These are phyloP conservation scores for Heterobasidion parviporum DNA, from an alignment of 1,284 basidiomycete species.

Conservation along the genomic window DNA sequence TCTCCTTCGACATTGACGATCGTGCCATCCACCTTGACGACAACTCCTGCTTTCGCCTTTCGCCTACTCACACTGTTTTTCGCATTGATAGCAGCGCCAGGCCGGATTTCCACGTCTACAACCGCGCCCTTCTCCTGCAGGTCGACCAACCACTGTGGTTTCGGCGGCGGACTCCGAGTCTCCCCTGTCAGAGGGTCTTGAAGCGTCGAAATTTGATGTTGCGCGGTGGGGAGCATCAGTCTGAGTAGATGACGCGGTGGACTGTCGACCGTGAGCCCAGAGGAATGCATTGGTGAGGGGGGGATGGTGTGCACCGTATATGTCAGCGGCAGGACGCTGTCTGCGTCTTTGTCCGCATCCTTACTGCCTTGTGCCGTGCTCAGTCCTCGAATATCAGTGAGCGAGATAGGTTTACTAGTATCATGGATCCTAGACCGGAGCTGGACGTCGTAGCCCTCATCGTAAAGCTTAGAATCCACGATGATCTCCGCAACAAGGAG, in stretches of 20 bases:
- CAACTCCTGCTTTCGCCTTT: slow-evolving; percentile 14
- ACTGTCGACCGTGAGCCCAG: slow-evolving; percentile 48
- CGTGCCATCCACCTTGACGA: slow-evolving; percentile 46
- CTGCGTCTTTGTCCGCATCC: slow-evolving; percentile 7
- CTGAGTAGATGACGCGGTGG: slow-evolving; percentile 69
- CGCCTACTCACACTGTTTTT: not conserved
- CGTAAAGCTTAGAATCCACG: slow-evolving; percentile 70
- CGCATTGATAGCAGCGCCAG: slow-evolving; percentile 20
- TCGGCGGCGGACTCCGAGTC: slow-evolving; percentile 49
- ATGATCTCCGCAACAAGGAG: slow-evolving; percentile 65
- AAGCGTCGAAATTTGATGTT: slow-evolving; percentile 66
- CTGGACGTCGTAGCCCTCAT: slow-evolving; percentile 56
- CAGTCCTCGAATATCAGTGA: not conserved
- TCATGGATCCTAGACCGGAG: slow-evolving; percentile 38
- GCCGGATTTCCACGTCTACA: slow-evolving; percentile 51
- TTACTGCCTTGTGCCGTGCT: not conserved
- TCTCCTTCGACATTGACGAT: slow-evolving; percentile 57
- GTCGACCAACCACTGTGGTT: slow-evolving; percentile 70
- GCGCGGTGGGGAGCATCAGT: slow-evolving; percentile 74
- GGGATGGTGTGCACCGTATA: slow-evolving; percentile 62
- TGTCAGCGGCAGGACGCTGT: slow-evolving; percentile 37
- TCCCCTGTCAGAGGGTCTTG: slow-evolving; percentile 78
- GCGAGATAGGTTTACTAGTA: slow-evolving; percentile 17
- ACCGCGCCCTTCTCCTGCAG: slow-evolving; percentile 62
- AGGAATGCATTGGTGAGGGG: slow-evolving; percentile 73